Evolutionary conservation across 2,329 filamentous ascomycete genomes (phyloP).

Genomic region (Diaporthe citrichinensis): DNA sequence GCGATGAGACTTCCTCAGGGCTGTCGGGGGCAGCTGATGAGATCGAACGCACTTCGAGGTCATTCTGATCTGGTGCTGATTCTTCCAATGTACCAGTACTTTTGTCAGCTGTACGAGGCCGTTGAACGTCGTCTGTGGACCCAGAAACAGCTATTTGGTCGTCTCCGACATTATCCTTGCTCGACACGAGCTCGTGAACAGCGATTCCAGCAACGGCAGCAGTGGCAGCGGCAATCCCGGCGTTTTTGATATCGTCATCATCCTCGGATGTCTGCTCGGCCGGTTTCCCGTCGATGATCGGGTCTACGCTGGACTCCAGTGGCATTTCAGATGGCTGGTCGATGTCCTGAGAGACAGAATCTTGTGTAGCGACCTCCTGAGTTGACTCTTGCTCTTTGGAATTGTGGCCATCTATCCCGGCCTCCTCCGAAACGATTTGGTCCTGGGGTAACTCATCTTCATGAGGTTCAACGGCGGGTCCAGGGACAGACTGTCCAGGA

Average conservation of each 20-base stretch:
- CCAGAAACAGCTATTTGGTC: not conserved
- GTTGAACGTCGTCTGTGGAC: not conserved
- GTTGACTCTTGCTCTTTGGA: not conserved
- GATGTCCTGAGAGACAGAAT: not conserved
- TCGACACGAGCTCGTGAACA: constrained; percentile 8
- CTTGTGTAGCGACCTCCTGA: not conserved
- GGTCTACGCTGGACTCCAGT: not conserved
- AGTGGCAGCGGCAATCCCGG: constrained; percentile 6
- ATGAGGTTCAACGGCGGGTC: not conserved
- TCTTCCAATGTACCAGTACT: constrained; percentile 6
- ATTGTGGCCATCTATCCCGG: no score
- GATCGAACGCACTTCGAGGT: constrained; percentile 1
- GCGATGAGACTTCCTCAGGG: constrained; percentile 30
- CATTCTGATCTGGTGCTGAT: constrained; percentile 2
- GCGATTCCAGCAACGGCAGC: constrained; percentile 25
- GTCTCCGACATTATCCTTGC: not conserved
- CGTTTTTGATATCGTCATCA: not conserved
- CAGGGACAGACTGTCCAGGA: not conserved
- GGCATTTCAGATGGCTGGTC: not conserved
- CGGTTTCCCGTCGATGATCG: not conserved
- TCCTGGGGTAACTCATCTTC: not conserved
- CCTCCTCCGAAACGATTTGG: not conserved
- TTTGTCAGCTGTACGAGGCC: constrained; percentile 20
- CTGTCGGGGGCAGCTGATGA: constrained; percentile 23
- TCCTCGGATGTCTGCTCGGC: not conserved